Conservation (phyloP, 768 basidiomycete genomes). For the Collybiopsis luxurians region DNA sequence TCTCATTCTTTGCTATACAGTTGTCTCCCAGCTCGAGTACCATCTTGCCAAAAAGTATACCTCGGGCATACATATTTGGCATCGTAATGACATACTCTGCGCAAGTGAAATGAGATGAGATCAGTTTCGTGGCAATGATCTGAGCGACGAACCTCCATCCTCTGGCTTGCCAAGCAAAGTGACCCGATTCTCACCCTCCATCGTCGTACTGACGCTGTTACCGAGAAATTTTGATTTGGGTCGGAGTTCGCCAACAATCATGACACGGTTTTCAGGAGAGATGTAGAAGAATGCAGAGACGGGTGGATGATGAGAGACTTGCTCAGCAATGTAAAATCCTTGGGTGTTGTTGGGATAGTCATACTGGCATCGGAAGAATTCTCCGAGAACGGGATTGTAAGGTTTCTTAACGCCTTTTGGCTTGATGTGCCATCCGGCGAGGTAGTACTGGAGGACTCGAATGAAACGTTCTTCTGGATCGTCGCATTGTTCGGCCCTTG, state of each 20-base stretch:
- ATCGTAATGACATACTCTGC: constrained; percentile 89
- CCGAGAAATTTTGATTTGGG: constrained; percentile 97
- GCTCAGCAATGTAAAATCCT: constrained; percentile 96
- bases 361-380: constrained; percentile 96
- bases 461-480: constrained; percentile 91
- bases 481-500: constrained; percentile 74
- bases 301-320: constrained; percentile 96
- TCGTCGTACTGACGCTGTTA: constrained; percentile 92
- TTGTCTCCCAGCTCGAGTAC: constrained; percentile 92
- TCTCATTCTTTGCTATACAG: constrained; percentile 81
- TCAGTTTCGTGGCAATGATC: background rate
- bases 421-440: constrained; percentile 99
- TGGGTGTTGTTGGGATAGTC: constrained; percentile 83
- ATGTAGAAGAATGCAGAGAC: constrained; percentile 95
- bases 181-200: constrained; percentile 96
- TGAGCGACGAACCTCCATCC: constrained; percentile 68
- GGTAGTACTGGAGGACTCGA: constrained; percentile 88
- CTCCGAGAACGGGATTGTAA: constrained; percentile 97
- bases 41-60: constrained; percentile 91
- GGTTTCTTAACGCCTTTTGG: constrained; percentile 99
- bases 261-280: constrained; percentile 84
- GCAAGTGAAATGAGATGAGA: background rate
- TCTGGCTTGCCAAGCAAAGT: constrained; percentile 78
- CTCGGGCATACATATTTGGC: constrained; percentile 97
- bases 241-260: constrained; percentile 88